Percentiles rank a stretch among this genome's conserved stretches.
phyloP scores from a whole-genome alignment of 768 basidiomycete species.

The Leucocoprinus birnbaumii region DNA sequence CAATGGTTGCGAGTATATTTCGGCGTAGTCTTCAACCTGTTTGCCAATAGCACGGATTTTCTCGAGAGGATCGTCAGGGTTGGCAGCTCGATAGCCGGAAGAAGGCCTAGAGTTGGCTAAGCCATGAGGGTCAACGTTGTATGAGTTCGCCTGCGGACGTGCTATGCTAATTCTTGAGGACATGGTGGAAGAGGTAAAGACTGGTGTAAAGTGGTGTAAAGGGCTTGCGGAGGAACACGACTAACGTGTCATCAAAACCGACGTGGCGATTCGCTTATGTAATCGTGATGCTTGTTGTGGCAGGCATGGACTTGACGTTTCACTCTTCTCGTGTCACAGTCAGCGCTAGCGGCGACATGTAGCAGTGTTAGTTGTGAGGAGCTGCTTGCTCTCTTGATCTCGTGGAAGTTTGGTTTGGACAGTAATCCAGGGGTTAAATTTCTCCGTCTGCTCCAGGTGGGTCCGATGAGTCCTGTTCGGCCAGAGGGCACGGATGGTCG shows the following conservation, averaged over 20 bases:
- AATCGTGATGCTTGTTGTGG: constrained; percentile 17
- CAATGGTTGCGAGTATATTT: constrained; percentile 90
- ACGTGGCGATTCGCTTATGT: constrained; percentile 44
- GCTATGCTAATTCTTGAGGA: constrained; percentile 81
- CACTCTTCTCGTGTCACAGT: background rate
- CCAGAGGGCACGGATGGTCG: background rate
- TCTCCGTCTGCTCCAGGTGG: background rate
- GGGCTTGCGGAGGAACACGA: constrained; percentile 13
- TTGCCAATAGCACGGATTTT: constrained; percentile 68
- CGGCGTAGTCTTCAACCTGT: constrained; percentile 87
- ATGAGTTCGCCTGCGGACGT: constrained; percentile 61
- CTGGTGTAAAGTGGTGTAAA: too few relatives aligned
- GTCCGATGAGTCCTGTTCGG: background rate
- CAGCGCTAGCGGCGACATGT: background rate
- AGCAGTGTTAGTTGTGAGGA: background rate
- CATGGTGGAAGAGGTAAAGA: constrained; percentile 46
- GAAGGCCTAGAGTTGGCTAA: constrained; percentile 71
- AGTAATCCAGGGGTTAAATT: background rate
- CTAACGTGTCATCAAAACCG: constrained; percentile 46
- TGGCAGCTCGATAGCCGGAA: constrained; percentile 72
- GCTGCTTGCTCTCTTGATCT: background rate
- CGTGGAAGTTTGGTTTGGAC: background rate
- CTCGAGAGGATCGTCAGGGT: constrained; percentile 81
- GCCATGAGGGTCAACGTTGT: constrained; percentile 74
- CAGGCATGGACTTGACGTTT: background rate